phyloP scores from a whole-genome alignment of 306 rosid species.

The Trifolium pratense region DNA sequence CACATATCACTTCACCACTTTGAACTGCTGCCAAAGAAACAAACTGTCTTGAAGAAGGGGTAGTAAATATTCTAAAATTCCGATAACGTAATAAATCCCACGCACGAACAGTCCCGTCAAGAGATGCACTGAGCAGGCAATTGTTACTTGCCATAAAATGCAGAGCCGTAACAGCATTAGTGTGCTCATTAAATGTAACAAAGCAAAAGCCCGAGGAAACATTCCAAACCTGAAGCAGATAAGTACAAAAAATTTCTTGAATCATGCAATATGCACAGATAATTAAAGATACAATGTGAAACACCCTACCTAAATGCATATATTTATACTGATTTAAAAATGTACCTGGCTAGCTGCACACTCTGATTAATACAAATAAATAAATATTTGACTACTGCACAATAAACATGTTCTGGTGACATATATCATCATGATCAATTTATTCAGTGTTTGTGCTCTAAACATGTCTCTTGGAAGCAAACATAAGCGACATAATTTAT shows the following conservation, averaged over 20 bases:
- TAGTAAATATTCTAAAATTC: conserved; percentile 78
- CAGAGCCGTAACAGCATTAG: conserved; percentile 88
- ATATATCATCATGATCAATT: background rate
- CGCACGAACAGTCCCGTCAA: conserved; percentile 95
- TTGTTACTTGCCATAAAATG: conserved; percentile 82
- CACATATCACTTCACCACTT: conserved; percentile 97
- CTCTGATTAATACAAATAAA: background rate
- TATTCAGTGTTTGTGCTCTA: background rate
- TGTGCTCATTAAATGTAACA: conserved; percentile 88
- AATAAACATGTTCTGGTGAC: background rate
- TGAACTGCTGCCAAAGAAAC: conserved; percentile 88
- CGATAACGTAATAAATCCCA: conserved; percentile 93
- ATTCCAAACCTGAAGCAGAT: conserved; percentile 81
- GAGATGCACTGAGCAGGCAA: conserved; percentile 87
- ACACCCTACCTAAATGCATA: background rate
- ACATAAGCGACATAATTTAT: too few species aligned
- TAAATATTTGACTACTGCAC: background rate
- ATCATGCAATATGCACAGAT: background rate
- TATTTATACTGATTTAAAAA: background rate
- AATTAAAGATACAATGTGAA: conserved; percentile 19
- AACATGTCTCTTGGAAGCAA: too few species aligned
- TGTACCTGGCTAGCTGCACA: background rate
- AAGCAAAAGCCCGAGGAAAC: conserved; percentile 85
- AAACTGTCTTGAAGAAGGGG: conserved; percentile 83
- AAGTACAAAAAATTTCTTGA: conserved; percentile 28